A percentile compares a stretch with the other conserved stretches of the same genome.
phyloP scores from a whole-genome alignment of 176 grass and related monocot genomes.

The Panicum miliaceum region DNA sequence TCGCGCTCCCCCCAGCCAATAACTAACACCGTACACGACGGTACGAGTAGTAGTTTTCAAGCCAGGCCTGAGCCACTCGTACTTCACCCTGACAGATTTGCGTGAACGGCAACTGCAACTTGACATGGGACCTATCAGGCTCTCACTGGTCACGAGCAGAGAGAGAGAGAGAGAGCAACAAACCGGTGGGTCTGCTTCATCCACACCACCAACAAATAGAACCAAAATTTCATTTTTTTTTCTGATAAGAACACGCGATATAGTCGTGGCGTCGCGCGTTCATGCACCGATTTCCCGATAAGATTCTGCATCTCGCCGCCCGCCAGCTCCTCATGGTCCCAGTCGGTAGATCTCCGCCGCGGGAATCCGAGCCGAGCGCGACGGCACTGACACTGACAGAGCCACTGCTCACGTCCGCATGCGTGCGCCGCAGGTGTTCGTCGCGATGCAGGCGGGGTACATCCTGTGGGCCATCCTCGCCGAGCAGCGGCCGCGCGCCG shows the following conservation, averaged over 20 bases:
- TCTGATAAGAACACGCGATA: slow-evolving; percentile 10
- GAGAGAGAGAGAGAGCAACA: not conserved
- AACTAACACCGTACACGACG: not conserved
- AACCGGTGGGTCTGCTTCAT: not conserved
- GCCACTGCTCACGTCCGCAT: not conserved
- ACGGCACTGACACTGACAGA: not conserved
- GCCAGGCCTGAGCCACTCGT: not conserved
- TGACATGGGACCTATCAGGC: not conserved
- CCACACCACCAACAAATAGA: not conserved
- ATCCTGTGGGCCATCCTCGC: slow-evolving; percentile 88
- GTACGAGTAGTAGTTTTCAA: not conserved
- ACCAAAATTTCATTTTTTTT: not conserved
- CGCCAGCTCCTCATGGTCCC: slow-evolving; percentile 4
- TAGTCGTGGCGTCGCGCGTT: not conserved
- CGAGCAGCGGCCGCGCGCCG: slow-evolving; percentile 71
- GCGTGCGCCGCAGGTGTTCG: slow-evolving; percentile 66
- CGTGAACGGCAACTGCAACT: not conserved
- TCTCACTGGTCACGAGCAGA: not conserved
- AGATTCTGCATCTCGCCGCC: slow-evolving; percentile 29
- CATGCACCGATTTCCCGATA: slow-evolving; percentile 28
- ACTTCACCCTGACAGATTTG: slow-evolving; percentile 2
- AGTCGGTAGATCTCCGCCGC: no score
- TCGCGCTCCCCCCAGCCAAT: not conserved
- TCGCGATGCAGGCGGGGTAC: slow-evolving; percentile 83
- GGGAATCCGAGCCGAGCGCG: slow-evolving; percentile 9